Conservation (phyloP, 2,329 filamentous ascomycete species). For the Grosmannia serpens region DNA sequence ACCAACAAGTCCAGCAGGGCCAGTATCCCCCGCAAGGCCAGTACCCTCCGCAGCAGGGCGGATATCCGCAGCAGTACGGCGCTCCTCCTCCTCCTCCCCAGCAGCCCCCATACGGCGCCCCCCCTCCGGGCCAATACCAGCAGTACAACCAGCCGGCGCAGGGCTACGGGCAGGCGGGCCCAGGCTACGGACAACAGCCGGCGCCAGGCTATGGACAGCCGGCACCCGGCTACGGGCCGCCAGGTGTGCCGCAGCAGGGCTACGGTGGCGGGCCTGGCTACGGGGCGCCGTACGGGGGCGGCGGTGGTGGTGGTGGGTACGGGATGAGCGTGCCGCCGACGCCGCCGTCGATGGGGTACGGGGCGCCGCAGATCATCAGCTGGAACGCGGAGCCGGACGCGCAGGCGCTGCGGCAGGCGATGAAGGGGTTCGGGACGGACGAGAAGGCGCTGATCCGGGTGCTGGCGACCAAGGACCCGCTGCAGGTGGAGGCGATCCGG, state of each 20-base stretch:
- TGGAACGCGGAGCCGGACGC: slow-evolving; percentile 60
- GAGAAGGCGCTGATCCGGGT: slow-evolving; percentile 64
- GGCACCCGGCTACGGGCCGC: slow-evolving; percentile 13
- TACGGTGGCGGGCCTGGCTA: slow-evolving; percentile 18
- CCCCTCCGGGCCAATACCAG: slow-evolving; percentile 19
- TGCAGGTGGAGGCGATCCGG: slow-evolving; percentile 61
- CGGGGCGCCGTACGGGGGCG: slow-evolving; percentile 22
- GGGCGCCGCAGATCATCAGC: slow-evolving; percentile 54
- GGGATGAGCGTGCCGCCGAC: slow-evolving; percentile 35
- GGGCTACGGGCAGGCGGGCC: neutral
- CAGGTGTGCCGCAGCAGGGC: neutral
- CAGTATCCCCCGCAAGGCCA: slow-evolving; percentile 18
- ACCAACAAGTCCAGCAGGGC: slow-evolving; percentile 15
- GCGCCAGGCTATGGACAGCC: neutral
- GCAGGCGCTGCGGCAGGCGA: slow-evolving; percentile 62
- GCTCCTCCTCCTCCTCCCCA: slow-evolving; percentile 23
- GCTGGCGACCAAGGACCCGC: slow-evolving; percentile 61
- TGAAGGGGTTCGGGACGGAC: slow-evolving; percentile 87
- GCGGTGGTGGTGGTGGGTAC: slow-evolving; percentile 16
- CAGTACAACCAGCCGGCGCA: neutral
- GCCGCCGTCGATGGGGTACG: slow-evolving; percentile 63
- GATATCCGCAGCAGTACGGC: slow-evolving; percentile 17
- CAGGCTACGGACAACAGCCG: neutral
- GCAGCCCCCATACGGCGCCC: slow-evolving; percentile 14
- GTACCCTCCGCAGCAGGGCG: slow-evolving; percentile 12